Evolutionary conservation across 768 basidiomycete species (phyloP), one percentile per base, ranked within the genome.

Genomic region (Pisolithus marmoratus): DNA sequence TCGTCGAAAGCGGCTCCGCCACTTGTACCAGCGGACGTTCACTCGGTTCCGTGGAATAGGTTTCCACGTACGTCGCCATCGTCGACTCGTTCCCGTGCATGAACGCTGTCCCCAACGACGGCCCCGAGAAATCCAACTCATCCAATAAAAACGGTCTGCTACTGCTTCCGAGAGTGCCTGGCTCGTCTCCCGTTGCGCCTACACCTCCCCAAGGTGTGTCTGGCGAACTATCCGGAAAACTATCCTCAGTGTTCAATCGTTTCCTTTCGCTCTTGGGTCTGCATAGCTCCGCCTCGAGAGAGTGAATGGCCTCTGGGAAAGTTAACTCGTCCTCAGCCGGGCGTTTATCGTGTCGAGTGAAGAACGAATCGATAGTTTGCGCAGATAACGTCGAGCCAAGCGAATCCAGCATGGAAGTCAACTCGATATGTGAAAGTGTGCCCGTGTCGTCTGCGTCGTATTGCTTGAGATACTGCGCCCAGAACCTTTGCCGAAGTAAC

Each of bases 391-490:
- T 98, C 4, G 94, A 96, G 5, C 94, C 94, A 36, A 99, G 84
- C 2, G 94, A 95, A 71, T 97, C 95, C 40, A 99, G 85, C 90
- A 97, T 94, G 11, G 90, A 90, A 0, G 87, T 90, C 29, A 96
- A 76, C 67, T 98, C 96, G 50, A 94, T 72, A 55, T 85, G 84
- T 0, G 91, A 93, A 38, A 94, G 70, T 1, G 78, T 65, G 20
- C 72, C 72, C 0, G 84, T 87, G 54, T 94, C 90, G 67, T 94
- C 93, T 0, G 84, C 79, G 59, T 96, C 94, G 69, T 97, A 98
- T 58, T 94, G 88, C 47, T 80, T 80, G 38, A 95, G 78, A 66
- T 91, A 94, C 56, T 89, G 84, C 2, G 83, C 74, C 94, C 94
- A 96, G 75, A 94, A 94, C 2, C 81, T 82, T 61, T 93, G 91